Conservation (phyloP, 2,329 filamentous ascomycete species). For the Penicillium brevicompactum region DNA sequence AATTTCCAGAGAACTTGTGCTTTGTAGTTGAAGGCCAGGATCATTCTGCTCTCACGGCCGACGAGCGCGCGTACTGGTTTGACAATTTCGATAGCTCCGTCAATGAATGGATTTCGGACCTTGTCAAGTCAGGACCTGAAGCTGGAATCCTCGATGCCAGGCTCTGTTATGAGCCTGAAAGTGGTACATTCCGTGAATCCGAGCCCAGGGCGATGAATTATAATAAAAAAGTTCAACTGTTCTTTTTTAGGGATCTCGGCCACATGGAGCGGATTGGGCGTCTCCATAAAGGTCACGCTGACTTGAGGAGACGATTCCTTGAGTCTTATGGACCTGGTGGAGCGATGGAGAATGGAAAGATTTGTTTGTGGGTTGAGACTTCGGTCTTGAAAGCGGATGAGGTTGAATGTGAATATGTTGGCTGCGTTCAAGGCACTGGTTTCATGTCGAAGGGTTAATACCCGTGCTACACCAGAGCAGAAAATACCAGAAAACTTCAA, state of each 20-base stretch:
- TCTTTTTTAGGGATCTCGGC: constrained; percentile 21
- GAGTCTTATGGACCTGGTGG: constrained; percentile 13
- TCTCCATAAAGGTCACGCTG: constrained; percentile 12
- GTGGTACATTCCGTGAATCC: background rate
- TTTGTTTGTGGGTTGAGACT: constrained; percentile 20
- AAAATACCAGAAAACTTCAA: too few relatives aligned
- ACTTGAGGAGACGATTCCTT: constrained; percentile 12
- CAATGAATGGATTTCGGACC: constrained; percentile 11
- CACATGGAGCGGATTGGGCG: constrained; percentile 15
- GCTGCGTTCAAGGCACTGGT: constrained; percentile 20
- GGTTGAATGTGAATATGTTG: constrained; percentile 22
- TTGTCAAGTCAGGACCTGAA: constrained; percentile 1
- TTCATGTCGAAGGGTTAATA: background rate
- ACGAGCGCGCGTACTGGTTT: constrained; percentile 15
- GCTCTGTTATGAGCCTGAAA: constrained; percentile 13
- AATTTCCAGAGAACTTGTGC: constrained; percentile 19
- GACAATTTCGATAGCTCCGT: constrained; percentile 11
- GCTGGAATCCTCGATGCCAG: constrained; percentile 10
- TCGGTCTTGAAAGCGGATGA: constrained; percentile 15
- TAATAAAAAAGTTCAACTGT: constrained; percentile 17
- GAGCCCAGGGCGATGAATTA: constrained; percentile 6
- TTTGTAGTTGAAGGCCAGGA: constrained; percentile 24
- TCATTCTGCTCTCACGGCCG: constrained; percentile 2
- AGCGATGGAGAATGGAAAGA: constrained; percentile 3
- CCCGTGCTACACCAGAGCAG: too few relatives aligned